Evolutionary conservation across 805 yeast genomes (phyloP).

Genomic region (Teunomyces cretensis): DNA sequence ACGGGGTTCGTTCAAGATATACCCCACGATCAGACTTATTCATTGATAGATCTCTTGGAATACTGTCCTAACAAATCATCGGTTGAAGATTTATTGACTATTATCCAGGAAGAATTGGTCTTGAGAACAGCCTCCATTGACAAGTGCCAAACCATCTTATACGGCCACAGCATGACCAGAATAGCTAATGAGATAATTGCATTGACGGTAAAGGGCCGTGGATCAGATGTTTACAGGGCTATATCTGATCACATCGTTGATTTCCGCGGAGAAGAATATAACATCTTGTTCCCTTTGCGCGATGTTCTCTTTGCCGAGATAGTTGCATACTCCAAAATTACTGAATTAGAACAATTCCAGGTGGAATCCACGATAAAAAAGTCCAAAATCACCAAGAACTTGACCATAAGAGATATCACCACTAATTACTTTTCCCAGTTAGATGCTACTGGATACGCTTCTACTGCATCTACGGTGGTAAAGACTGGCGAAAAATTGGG

Average conservation of each 20-base stretch:
- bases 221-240: slow-evolving; percentile 57
- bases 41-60: slow-evolving; percentile 34
- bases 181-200: slow-evolving; percentile 79
- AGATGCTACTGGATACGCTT: slow-evolving; percentile 74
- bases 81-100: slow-evolving; percentile 56
- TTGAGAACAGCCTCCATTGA: slow-evolving; percentile 44
- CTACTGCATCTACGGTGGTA: slow-evolving; percentile 89
- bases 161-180: slow-evolving; percentile 80
- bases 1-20: slow-evolving; percentile 12
- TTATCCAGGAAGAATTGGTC: slow-evolving; percentile 49
- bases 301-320: slow-evolving; percentile 75
- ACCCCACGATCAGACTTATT: slow-evolving; percentile 8
- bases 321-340: slow-evolving; percentile 49
- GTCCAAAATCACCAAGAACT: slow-evolving; percentile 58
- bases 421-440: slow-evolving; percentile 68
- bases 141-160: slow-evolving; percentile 56
- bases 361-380: slow-evolving; percentile 16
- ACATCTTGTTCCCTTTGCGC: slow-evolving; percentile 66
- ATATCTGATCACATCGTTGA: slow-evolving; percentile 45
- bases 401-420: slow-evolving; percentile 80
- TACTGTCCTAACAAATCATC: slow-evolving; percentile 57
- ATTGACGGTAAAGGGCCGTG: slow-evolving; percentile 83
- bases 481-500: slow-evolving; percentile 80
- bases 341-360: slow-evolving; percentile 35
- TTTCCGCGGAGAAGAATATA: slow-evolving; percentile 31